Percentiles rank a stretch among this genome's conserved stretches.
phyloP scores from a whole-genome alignment of 495 filamentous ascomycete genomes.

The Trichoderma parareesei region DNA sequence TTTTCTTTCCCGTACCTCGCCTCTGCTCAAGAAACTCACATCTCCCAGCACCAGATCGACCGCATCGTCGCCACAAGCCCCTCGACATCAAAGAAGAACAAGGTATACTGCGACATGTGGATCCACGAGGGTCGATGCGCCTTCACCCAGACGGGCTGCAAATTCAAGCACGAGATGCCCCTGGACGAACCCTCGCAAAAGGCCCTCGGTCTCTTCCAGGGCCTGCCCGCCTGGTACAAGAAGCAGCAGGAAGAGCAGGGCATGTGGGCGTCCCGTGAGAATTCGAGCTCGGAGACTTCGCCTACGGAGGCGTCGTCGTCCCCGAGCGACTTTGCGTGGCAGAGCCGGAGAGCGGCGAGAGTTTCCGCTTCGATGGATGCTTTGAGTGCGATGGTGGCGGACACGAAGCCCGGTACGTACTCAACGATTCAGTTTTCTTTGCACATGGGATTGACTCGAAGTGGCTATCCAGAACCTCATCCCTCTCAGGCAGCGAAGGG shows the following conservation, averaged over 20 bases:
- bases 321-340: not conserved
- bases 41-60: constrained; percentile 19
- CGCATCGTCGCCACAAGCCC: constrained; percentile 24
- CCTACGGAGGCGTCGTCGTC: not conserved
- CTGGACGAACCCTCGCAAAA: constrained; percentile 48
- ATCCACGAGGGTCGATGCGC: constrained; percentile 75
- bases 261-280: not conserved
- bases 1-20: not conserved
- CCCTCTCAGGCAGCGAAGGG: not conserved
- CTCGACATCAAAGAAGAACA: constrained; percentile 31
- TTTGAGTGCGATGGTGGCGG: not conserved
- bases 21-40: not conserved
- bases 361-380: too few species aligned
- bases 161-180: constrained; percentile 85
- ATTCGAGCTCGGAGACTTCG: not conserved
- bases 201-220: constrained; percentile 52
- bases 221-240: constrained; percentile 45
- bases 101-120: constrained; percentile 83
- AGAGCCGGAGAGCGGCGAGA: not conserved
- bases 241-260: constrained; percentile 36
- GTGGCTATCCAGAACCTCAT: not conserved
- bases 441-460: too few species aligned
- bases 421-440: too few species aligned
- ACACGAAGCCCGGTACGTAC: not conserved
- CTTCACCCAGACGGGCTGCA: constrained; percentile 76